These are phyloP conservation scores for Ceratobasidium sp. DNA, from an alignment of 1,284 basidiomycete genomes.

Conservation along the genomic window DNA sequence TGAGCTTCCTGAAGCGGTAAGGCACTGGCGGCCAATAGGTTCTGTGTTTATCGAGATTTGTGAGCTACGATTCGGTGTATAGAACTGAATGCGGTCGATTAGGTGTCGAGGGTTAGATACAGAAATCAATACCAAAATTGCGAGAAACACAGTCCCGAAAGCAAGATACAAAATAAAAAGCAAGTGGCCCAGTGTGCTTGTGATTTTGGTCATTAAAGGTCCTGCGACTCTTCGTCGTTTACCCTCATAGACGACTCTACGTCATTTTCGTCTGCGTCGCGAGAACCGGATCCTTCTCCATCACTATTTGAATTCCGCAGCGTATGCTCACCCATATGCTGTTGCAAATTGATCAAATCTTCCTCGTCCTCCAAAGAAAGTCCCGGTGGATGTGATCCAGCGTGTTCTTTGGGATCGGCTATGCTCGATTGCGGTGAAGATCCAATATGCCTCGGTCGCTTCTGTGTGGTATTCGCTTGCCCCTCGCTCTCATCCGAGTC, in stretches of 20 bases:
- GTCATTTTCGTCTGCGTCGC: conserved; percentile 1
- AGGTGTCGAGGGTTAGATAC: conserved; percentile 14
- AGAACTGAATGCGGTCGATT: conserved; percentile 9
- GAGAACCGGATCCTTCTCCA: not conserved
- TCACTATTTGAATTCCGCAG: conserved; percentile 1
- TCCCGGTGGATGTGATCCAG: not conserved
- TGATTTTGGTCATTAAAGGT: conserved; percentile 3
- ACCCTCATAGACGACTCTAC: not conserved
- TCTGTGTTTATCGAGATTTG: conserved; percentile 19
- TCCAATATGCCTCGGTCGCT: not conserved
- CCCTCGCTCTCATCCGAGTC: not conserved
- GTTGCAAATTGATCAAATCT: conserved; percentile 14
- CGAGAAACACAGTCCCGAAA: not conserved
- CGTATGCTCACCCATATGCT: conserved; percentile 21
- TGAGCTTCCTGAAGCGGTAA: conserved; percentile 75
- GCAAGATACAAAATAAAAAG: not conserved
- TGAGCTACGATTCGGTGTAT: not conserved
- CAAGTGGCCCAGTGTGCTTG: not conserved
- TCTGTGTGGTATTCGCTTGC: not conserved
- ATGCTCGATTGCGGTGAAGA: not conserved
- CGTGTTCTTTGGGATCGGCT: not conserved
- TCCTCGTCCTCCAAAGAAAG: not conserved
- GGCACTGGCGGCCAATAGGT: not conserved
- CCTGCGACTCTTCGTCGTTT: conserved; percentile 21
- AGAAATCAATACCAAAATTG: not conserved